Base-by-base conservation (phyloP, 1,139 yeast genomes). In the Saccharomycopsis hybrid region DNA sequence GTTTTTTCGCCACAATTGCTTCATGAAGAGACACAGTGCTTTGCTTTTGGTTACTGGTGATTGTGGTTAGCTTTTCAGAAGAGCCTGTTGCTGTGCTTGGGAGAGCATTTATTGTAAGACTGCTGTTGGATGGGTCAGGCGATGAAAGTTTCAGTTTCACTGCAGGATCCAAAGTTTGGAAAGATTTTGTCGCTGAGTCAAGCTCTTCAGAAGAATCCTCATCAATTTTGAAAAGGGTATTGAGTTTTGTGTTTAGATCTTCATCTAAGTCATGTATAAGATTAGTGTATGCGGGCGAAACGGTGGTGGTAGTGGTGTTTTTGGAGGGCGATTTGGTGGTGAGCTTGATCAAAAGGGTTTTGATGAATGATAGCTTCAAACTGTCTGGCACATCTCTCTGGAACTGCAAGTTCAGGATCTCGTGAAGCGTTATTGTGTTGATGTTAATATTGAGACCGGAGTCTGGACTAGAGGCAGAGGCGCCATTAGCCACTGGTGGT, bases 101-200 rank as follows among this genome's bases (percentile, higher is more conserved):
- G 9, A 9, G 9, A 9, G n/a, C 39, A 7, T 36, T 36, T 7
- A 9, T 13, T 8, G n/a, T 25, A 11, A 29, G 8, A 3, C 11
- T 8, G 9, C 11, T 24, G 11, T 3, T 2, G 30, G 11, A 7
- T 25, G 25, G 25, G 33, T 44, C 27, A 32, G 48, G 31, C 4
- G 40, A 40, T 18, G 48, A 30, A 31, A 8, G n/a, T 8, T 18
- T 13, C 11, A 8, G 8, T 2, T 39, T 40, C 18, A 18, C 18
- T n/a, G 47, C 49, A 2, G 53, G 53, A 27, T 50, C 53, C 24
- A 50, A 33, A 5, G 53, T 50, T n/a, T 40, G 53, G 30, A 49
- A 49, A n/a, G 27, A 9, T 18, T 44, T 29, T 9, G n/a, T 36
- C 7, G 24, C 13, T 36, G 9, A 9, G 24, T 11, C 24, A 9